These are phyloP conservation scores for Hyaloscypha finlandica DNA, from an alignment of 495 filamentous ascomycete genomes.

Conservation along the genomic window DNA sequence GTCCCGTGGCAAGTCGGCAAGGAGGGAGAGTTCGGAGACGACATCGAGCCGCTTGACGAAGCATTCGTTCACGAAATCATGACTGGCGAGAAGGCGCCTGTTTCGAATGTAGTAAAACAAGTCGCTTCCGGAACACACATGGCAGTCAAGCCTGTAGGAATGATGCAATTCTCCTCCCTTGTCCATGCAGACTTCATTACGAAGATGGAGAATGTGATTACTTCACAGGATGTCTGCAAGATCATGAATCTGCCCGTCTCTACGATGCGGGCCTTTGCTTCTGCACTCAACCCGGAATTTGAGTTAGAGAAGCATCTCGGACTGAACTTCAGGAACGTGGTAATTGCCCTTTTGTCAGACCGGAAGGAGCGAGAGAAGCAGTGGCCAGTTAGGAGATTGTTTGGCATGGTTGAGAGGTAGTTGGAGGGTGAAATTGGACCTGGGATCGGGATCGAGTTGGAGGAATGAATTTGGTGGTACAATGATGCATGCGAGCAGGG, in stretches of 20 bases:
- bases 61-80: conserved; percentile 30
- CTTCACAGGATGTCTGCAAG: conserved; percentile 29
- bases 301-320: conserved; percentile 28
- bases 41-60: conserved; percentile 33
- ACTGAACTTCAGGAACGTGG: conserved; percentile 26
- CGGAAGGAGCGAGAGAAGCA: conserved; percentile 8
- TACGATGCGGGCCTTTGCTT: conserved; percentile 21
- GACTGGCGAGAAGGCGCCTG: conserved; percentile 12
- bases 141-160: background rate
- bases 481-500: too few species aligned
- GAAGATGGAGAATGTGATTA: conserved; percentile 17
- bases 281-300: conserved; percentile 28
- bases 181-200: conserved; percentile 6
- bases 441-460: too few species aligned
- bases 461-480: too few species aligned
- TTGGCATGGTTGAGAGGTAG: background rate
- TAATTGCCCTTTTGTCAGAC: conserved; percentile 7
- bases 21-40: conserved; percentile 24
- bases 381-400: background rate
- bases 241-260: conserved; percentile 26
- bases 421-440: too few species aligned
- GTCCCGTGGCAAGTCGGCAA: conserved; percentile 35
- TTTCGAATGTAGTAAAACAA: background rate
- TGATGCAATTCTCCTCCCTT: conserved; percentile 1
- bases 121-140: too few species aligned